phyloP scores from a whole-genome alignment of 768 basidiomycete genomes.

The Leccinum rimulosum region DNA sequence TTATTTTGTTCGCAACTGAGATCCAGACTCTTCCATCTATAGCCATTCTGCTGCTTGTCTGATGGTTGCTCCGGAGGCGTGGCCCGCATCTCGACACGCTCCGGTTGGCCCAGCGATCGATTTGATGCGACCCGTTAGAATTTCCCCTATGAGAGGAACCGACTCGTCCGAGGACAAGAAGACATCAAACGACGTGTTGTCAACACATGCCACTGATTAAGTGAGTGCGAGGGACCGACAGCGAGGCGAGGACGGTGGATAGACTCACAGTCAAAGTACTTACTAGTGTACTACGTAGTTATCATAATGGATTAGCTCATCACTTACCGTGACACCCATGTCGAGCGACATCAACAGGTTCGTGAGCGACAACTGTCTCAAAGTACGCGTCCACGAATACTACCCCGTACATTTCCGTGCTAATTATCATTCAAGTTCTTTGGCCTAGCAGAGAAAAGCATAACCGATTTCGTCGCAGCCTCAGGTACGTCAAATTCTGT shows the following conservation, averaged over 20 bases:
- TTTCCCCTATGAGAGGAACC: not conserved
- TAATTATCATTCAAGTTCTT: conserved; percentile 55
- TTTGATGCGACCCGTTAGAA: not conserved
- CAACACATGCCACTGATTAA: no score
- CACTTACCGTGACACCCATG: conserved; percentile 37
- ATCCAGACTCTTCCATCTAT: not conserved
- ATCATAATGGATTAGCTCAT: not conserved
- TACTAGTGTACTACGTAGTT: no score
- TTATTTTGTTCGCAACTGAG: no score
- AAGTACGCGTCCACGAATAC: conserved; percentile 40
- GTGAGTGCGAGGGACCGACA: no score
- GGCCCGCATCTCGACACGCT: not conserved
- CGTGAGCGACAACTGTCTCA: conserved; percentile 75
- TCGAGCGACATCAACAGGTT: conserved; percentile 64
- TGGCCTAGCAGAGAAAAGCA: conserved; percentile 79
- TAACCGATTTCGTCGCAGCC: conserved; percentile 84
- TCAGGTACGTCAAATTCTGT: conserved; percentile 53
- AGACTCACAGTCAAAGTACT: no score
- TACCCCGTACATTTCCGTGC: not conserved
- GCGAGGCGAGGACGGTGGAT: no score
- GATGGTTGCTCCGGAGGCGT: not conserved
- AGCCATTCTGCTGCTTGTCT: not conserved
- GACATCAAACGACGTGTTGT: no score
- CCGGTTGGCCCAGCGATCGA: not conserved
- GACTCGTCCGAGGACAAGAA: not conserved